Evolutionary conservation across 2,329 filamentous ascomycete species (phyloP), one percentile per base, ranked within the genome.

Genomic region (Penicillium italicum): DNA sequence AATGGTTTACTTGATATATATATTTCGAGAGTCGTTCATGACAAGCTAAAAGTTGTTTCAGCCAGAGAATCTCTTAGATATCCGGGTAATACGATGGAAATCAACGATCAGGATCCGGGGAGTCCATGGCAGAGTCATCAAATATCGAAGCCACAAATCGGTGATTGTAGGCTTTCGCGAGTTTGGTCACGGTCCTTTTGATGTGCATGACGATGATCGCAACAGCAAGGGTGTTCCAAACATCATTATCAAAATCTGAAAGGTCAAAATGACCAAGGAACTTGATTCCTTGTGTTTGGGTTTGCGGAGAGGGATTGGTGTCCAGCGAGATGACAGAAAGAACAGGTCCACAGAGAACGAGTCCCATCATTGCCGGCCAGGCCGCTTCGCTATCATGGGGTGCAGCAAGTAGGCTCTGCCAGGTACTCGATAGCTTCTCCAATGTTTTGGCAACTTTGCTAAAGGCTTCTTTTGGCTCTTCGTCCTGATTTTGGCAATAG

Each of bases 151-250:
- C 33, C 16, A 58, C 56, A 49, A 46, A 62, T 57, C 7, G 60
- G 60, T 24, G 57, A n/a, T 46, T 24, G 5, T 67, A 62, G 9
- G 62, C 70, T 34, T 74, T 67, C 38, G 75, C 73, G 22, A 82
- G 69, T 52, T 75, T 68, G 49, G 76, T 60, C 75, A 82, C 76
- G 33, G 77, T 74, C 56, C 80, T 79, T 5, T 82, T 76, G 50
- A 79, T 77, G 64, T 82, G 79, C 58, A 82, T 76, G 11, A 82
- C 73, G 6, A 82, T 71, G 55, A 85, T 82, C 0, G 82, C 80
- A 47, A 85, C 61, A 0, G 82, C 81, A 4, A 85, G 71, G 5
- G 79, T 76, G 63, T 84, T 84, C 83, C 83, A 86, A 2, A 85
- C 82, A 64, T 85, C 83, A 56, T 81, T 80, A 1, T 77, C 77